phyloP scores from a whole-genome alignment of 2,329 filamentous ascomycete genomes.

The Graphilbum sp. region DNA sequence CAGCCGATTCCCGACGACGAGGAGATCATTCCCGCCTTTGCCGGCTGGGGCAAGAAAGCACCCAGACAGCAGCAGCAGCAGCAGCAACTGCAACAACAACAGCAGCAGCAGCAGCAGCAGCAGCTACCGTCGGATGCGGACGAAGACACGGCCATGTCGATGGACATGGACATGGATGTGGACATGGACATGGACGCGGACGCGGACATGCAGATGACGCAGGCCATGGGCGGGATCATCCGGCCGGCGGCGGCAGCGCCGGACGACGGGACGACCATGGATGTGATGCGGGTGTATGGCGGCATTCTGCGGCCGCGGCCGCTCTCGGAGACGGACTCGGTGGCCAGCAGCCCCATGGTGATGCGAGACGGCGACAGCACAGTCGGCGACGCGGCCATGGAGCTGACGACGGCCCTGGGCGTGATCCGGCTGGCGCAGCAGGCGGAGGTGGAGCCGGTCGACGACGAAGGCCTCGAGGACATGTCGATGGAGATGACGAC shows the following conservation, averaged over 20 bases:
- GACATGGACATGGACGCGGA: slow-evolving; percentile 25
- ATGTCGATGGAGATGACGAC: slow-evolving; percentile 68
- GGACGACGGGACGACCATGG: slow-evolving; percentile 67
- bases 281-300: slow-evolving; percentile 72
- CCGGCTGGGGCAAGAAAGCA: slow-evolving; percentile 53
- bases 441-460: slow-evolving; percentile 16
- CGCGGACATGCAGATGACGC: slow-evolving; percentile 40
- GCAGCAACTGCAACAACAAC: slow-evolving; percentile 13
- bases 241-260: not conserved
- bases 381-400: slow-evolving; percentile 37
- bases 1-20: slow-evolving; percentile 50
- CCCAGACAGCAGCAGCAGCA: no score
- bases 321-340: slow-evolving; percentile 3
- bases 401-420: slow-evolving; percentile 66
- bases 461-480: slow-evolving; percentile 39
- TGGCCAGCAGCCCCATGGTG: slow-evolving; percentile 12
- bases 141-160: slow-evolving; percentile 25
- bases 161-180: slow-evolving; percentile 38
- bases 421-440: slow-evolving; percentile 34
- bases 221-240: slow-evolving; percentile 27
- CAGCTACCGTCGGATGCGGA: slow-evolving; percentile 14
- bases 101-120: slow-evolving; percentile 4
- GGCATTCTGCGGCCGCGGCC: slow-evolving; percentile 45
- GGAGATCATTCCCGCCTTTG: slow-evolving; percentile 58
- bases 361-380: slow-evolving; percentile 42